Evolutionary conservation across 2,329 filamentous ascomycete species (phyloP), one percentile per base, ranked within the genome.

Genomic region (Immersiporthe knoxdaviesiana): DNA sequence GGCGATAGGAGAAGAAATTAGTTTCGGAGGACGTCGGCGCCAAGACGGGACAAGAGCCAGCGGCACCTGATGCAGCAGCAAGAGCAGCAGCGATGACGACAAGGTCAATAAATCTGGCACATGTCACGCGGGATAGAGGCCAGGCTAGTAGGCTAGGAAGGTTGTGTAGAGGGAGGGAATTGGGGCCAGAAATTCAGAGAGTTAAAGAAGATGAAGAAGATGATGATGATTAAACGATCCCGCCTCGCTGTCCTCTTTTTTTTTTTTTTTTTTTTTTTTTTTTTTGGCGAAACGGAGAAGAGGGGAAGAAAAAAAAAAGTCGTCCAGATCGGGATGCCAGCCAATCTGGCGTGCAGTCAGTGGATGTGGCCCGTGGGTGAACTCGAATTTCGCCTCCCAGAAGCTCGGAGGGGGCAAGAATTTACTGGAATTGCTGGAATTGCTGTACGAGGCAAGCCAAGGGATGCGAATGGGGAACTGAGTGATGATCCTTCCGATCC

Each of bases 31-130:
- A 1, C 10, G 56, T 32, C 32, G 56, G 56, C 56, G 56, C 56
- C n/a, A 37, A 32, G 37, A 54, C 32, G 21, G 21, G 37, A 54
- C 32, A 5, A 35, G 32, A 32, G 24, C 24, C 44, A 65, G 30
- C 24, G 60, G 37, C 39, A 24, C 3, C 56, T 8, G 56, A 37
- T 11, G 21, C 18, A 12, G 32, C 52, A 14, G 24, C 37, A 39
- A 4, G 4, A 44, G 16, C 44, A 47, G 41, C 41, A 47, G 30
- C 32, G 56, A 59, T 59, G 56, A 59, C 56, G 56, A n/a, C 30
- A 59, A 37, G 56, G 37, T 37, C 21, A 64, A 44, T 44, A 30
- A n/a, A 52, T 54, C 21, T 54, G 32, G 62, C 47, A 64, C 50
- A 37, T 54, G 54, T 6, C 54, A 35, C 24, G 27, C 30, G 30